These are phyloP conservation scores for Lactarius akahatsu DNA, from an alignment of 768 basidiomycete species.

Conservation along the genomic window DNA sequence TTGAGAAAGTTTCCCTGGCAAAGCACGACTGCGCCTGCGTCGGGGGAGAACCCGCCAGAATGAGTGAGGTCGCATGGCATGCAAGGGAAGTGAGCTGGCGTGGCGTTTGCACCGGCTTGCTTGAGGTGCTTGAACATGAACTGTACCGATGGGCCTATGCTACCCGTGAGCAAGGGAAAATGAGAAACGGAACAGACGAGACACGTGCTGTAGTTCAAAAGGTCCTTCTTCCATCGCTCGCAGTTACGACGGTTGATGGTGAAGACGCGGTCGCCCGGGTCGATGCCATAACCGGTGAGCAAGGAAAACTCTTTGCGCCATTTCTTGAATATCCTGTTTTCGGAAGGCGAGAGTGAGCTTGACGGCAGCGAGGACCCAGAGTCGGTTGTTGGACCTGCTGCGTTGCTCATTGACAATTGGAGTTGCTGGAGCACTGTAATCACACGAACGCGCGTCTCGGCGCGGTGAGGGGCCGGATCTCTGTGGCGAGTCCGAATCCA, in stretches of 20 bases:
- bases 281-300: slow-evolving; percentile 52
- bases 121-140: slow-evolving; percentile 94
- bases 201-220: slow-evolving; percentile 49
- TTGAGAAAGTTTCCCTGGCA: slow-evolving; percentile 83
- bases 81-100: slow-evolving; percentile 75
- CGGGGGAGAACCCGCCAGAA: slow-evolving; percentile 81
- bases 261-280: slow-evolving; percentile 43
- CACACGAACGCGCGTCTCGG: neutral
- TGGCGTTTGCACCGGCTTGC: slow-evolving; percentile 68
- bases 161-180: slow-evolving; percentile 13
- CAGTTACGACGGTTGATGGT: slow-evolving; percentile 44
- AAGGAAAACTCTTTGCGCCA: slow-evolving; percentile 52
- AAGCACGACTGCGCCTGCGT: slow-evolving; percentile 74
- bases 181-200: neutral
- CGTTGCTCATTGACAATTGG: slow-evolving; percentile 2
- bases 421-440: neutral
- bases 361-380: slow-evolving; percentile 7
- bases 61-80: slow-evolving; percentile 71
- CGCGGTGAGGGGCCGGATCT: neutral
- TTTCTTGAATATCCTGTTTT: slow-evolving; percentile 42
- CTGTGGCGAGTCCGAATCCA: neutral
- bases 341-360: slow-evolving; percentile 21
- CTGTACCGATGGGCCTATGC: slow-evolving; percentile 74
- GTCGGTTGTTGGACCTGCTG: neutral
- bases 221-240: slow-evolving; percentile 51